These are phyloP conservation scores for Debaryomyces nepalensis DNA, from an alignment of 1,139 yeast species.

Conservation along the genomic window DNA sequence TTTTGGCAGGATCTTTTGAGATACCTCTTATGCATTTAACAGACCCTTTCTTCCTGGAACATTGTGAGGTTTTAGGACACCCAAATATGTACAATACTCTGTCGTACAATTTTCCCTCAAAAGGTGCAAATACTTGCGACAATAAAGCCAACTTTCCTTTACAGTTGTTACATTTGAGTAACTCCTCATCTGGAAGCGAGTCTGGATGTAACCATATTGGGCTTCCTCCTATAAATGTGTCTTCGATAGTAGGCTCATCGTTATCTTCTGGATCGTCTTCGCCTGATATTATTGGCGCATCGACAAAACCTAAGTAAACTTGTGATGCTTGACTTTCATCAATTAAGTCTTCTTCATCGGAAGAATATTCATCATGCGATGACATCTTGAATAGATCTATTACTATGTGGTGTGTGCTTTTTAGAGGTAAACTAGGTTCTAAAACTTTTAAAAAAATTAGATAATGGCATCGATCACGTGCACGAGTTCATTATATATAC, in stretches of 20 bases:
- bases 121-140: slow-evolving; percentile 79
- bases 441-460: slow-evolving; percentile 1
- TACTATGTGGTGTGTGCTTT: no score
- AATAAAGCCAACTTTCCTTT: slow-evolving; percentile 63
- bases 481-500: slow-evolving; percentile 11
- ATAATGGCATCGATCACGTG: neutral
- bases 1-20: slow-evolving; percentile 56
- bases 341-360: slow-evolving; percentile 44
- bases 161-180: slow-evolving; percentile 70
- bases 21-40: slow-evolving; percentile 79
- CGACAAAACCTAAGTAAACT: slow-evolving; percentile 68
- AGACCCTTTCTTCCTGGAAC: slow-evolving; percentile 71
- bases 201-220: slow-evolving; percentile 63
- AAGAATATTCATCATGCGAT: slow-evolving; percentile 45
- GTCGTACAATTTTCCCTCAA: slow-evolving; percentile 74
- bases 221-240: slow-evolving; percentile 79
- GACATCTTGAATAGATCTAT: slow-evolving; percentile 25
- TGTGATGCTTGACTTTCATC: slow-evolving; percentile 29
- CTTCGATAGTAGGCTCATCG: slow-evolving; percentile 64
- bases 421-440: neutral
- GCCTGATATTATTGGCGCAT: slow-evolving; percentile 39
- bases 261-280: slow-evolving; percentile 38
- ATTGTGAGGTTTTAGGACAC: slow-evolving; percentile 60
- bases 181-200: slow-evolving; percentile 57
- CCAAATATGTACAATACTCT: slow-evolving; percentile 80